Evolutionary conservation across 345 rosid genomes (phyloP).

Genomic region (Eucalyptus dawsonii): DNA sequence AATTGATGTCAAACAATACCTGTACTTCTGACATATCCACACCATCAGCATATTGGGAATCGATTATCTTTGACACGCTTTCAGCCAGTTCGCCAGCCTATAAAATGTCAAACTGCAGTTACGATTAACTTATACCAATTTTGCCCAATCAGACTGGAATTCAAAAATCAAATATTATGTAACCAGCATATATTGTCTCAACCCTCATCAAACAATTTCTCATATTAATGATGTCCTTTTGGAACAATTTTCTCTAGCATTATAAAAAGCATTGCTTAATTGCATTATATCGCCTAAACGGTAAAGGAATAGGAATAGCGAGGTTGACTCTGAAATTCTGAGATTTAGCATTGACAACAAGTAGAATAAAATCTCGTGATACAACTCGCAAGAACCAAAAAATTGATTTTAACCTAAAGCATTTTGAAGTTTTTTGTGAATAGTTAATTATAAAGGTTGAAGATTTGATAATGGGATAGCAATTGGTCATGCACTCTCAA

Average conservation of each 20-base stretch:
- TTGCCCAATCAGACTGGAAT: neutral
- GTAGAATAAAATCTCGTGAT: neutral
- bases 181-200: neutral
- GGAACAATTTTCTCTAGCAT: neutral
- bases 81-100: slow-evolving; percentile 95
- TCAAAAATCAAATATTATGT: neutral
- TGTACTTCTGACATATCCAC: slow-evolving; percentile 83
- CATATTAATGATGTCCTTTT: neutral
- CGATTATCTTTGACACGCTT: slow-evolving; percentile 82
- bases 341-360: neutral
- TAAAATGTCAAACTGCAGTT: slow-evolving; percentile 13
- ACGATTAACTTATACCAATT: neutral
- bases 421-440: neutral
- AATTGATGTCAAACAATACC: slow-evolving; percentile 20
- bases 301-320: neutral
- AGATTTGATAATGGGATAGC: neutral
- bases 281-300: neutral
- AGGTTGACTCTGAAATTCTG: neutral
- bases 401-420: neutral
- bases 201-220: neutral
- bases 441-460: neutral
- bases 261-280: neutral
- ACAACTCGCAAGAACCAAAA: neutral
- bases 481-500: neutral
- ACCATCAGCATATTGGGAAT: slow-evolving; percentile 69